Percentiles rank a stretch among this genome's conserved stretches.
These are phyloP conservation scores for Diplogelasinospora grovesii DNA, from an alignment of 495 filamentous ascomycete species.

Conservation along the genomic window DNA sequence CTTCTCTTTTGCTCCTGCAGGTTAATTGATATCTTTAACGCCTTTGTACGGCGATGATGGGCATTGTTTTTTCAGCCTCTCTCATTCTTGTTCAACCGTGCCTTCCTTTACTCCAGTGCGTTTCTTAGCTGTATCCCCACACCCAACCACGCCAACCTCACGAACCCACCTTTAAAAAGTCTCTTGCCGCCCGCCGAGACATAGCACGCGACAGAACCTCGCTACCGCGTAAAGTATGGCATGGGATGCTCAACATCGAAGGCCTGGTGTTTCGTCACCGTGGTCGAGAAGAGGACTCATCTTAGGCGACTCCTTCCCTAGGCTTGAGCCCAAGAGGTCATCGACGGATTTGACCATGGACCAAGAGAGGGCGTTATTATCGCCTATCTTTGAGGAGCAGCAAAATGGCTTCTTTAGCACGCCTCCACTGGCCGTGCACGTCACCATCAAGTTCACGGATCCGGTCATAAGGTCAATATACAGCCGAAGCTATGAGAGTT, in stretches of 20 bases:
- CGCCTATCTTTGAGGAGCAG: slow-evolving; percentile 21
- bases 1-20: too few relatives aligned
- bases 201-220: neutral
- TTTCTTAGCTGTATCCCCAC: too few relatives aligned
- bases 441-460: slow-evolving; percentile 39
- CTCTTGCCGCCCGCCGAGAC: too few relatives aligned
- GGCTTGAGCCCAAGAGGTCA: slow-evolving; percentile 9
- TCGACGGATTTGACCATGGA: slow-evolving; percentile 17
- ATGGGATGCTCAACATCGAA: slow-evolving; percentile 20
- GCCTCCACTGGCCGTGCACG: slow-evolving; percentile 29
- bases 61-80: too few relatives aligned
- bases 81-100: too few relatives aligned
- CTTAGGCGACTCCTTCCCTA: slow-evolving; percentile 20
- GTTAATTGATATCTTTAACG: too few relatives aligned
- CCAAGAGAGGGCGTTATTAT: slow-evolving; percentile 13
- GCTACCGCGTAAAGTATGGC: slow-evolving; percentile 14
- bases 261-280: slow-evolving; percentile 6
- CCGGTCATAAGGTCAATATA: slow-evolving; percentile 33
- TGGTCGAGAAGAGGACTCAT: slow-evolving; percentile 9
- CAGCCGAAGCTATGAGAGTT: slow-evolving; percentile 34
- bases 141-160: too few relatives aligned
- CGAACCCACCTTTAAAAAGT: too few relatives aligned
- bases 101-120: too few relatives aligned
- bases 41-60: too few relatives aligned
- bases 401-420: neutral